phyloP scores from a whole-genome alignment of 345 rosid genomes.

The Angophora floribunda region DNA sequence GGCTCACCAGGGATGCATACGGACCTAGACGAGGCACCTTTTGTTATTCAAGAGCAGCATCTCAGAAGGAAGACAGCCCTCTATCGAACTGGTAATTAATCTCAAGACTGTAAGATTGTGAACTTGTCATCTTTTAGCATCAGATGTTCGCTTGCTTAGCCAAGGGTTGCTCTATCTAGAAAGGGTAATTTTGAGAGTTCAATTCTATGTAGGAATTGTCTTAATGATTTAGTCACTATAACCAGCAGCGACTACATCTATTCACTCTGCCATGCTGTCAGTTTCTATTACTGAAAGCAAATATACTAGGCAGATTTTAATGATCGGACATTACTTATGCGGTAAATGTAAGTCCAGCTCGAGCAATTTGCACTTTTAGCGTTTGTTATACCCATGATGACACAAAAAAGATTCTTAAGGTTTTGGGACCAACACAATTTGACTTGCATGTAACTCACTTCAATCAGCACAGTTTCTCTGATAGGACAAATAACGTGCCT shows the following conservation, averaged over 20 bases:
- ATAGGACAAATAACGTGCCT: background rate
- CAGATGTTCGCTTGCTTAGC: background rate
- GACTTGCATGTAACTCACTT: background rate
- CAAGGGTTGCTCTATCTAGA: background rate
- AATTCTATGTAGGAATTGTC: background rate
- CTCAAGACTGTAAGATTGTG: background rate
- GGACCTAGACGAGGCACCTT: slow-evolving; percentile 59
- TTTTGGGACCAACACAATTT: background rate
- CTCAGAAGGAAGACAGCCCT: slow-evolving; percentile 52
- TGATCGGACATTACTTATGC: background rate
- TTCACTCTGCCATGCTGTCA: background rate
- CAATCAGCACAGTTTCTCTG: background rate
- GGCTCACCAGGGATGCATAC: slow-evolving; percentile 24
- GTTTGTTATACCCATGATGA: background rate
- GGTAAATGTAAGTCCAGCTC: background rate
- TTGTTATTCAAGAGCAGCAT: slow-evolving; percentile 60
- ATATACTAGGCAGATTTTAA: background rate
- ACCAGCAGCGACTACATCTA: background rate
- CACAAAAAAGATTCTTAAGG: background rate
- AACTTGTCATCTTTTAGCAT: background rate
- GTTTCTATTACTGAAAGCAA: background rate
- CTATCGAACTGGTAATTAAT: slow-evolving; percentile 45
- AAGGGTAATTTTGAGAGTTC: background rate
- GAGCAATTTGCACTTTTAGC: background rate
- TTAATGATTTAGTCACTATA: background rate